Evolutionary conservation across 1,139 yeast species (phyloP), one percentile per base, ranked within the genome.

Genomic region (Yarrowia galli): DNA sequence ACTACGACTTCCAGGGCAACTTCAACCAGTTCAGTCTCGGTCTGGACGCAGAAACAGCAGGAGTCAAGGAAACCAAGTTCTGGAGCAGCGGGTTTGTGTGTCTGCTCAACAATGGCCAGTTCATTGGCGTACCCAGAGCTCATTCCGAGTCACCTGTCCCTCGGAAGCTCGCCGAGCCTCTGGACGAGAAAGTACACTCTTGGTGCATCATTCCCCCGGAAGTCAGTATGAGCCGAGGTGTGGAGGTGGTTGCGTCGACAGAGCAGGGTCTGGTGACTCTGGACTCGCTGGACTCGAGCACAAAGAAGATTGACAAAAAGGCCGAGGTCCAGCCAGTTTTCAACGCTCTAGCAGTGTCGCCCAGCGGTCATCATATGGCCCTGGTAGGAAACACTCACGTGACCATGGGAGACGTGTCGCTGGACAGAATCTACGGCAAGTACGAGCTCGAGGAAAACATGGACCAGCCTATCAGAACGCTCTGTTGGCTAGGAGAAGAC

Each of bases 401-500:
- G 23, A 48, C 46, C 9, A 46, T 61, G 66, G 73, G 79, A 9
- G 73, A 78, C 28, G 82, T 84, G 36, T 82, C 81, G 43, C 77
- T 90, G 0, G 84, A 82, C 70, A 81, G 68, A 18, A 56, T 65
- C 42, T 61, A 61, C 56, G 66, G 66, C n/a, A 8, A 13, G 18
- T 61, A 6, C 38, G 54, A 46, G 25, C 56, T 61, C 15, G 66
- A 61, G 53, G 71, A 78, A 63, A 23, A 82, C 74, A 77, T 82
- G 0, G 73, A 70, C 6, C 53, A 69, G 13, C 75, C 76, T 4
- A 74, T 77, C 48, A 12, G 64, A 42, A 84, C 84, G 70, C 79
- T 91, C 15, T 83, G 83, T 69, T 93, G 98, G 98, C 91, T 97
- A 77, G 92, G 95, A 0, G 87, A 89, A 72, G 97, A 92, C 79